phyloP scores from a whole-genome alignment of 768 basidiomycete species.

The Naganishia friedmannii region DNA sequence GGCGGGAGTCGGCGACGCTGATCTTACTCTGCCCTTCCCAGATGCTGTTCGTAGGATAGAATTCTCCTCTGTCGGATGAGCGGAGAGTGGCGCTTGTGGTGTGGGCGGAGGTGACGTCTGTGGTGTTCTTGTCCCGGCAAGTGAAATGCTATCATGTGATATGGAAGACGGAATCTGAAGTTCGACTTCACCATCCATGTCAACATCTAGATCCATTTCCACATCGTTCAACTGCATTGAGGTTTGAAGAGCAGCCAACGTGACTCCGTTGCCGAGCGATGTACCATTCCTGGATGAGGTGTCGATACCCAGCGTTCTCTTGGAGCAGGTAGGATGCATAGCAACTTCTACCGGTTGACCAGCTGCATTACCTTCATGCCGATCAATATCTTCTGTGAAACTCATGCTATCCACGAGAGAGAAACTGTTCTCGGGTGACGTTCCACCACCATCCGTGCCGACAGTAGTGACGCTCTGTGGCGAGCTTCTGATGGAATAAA shows the following conservation, averaged over 20 bases:
- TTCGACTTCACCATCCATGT: slow-evolving; percentile 17
- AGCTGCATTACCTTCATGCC: slow-evolving; percentile 17
- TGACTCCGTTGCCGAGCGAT: not conserved
- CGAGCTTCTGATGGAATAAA: slow-evolving; percentile 21
- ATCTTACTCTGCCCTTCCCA: slow-evolving; percentile 15
- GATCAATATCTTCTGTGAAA: not conserved
- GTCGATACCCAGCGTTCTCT: not conserved
- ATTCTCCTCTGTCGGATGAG: slow-evolving; percentile 29
- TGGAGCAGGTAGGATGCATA: slow-evolving; percentile 30
- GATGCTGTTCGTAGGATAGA: slow-evolving; percentile 25
- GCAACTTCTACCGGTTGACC: slow-evolving; percentile 22
- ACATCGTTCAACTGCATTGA: not conserved
- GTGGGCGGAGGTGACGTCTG: slow-evolving; percentile 23
- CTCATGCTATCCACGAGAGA: not conserved
- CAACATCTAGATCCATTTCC: not conserved
- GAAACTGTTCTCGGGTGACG: not conserved
- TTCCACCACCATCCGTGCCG: slow-evolving; percentile 10
- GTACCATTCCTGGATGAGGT: not conserved
- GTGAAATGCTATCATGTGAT: not conserved
- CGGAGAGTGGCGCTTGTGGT: slow-evolving; percentile 24
- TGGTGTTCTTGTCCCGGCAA: not conserved
- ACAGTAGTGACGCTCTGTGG: slow-evolving; percentile 13
- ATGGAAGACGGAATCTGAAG: not conserved
- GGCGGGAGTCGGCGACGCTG: slow-evolving; percentile 23
- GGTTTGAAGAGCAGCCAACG: not conserved